phyloP scores from a whole-genome alignment of 2,329 filamentous ascomycete genomes.

The Didymellaceae sp. region DNA sequence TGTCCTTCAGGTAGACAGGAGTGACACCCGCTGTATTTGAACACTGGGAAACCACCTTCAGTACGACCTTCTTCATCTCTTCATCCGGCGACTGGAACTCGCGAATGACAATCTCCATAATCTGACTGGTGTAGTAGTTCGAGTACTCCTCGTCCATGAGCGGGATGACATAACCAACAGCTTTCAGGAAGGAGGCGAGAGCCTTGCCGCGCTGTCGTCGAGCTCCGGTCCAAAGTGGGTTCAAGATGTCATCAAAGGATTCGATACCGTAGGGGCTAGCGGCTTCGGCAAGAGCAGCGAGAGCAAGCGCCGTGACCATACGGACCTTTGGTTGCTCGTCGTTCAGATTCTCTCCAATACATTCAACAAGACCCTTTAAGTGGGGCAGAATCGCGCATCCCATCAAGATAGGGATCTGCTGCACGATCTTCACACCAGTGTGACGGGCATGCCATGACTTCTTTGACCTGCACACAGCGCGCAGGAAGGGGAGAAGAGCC shows the following conservation, averaged over 20 bases:
- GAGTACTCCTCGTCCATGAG: conserved; percentile 99
- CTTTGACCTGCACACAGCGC: conserved; percentile 95
- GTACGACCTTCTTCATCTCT: conserved; percentile 99
- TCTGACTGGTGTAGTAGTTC: conserved; percentile 98
- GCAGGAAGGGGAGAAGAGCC: conserved; percentile 89
- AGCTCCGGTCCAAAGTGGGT: conserved; percentile 95
- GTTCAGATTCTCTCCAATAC: conserved; percentile 92
- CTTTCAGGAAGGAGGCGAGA: conserved; percentile 93
- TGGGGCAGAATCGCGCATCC: conserved; percentile 95
- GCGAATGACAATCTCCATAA: conserved; percentile 96
- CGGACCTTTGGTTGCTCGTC: conserved; percentile 98
- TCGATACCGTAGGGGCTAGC: conserved; percentile 99
- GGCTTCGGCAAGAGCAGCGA: conserved; percentile 92
- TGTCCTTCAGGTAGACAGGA: conserved; percentile 90
- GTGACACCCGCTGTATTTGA: conserved; percentile 94
- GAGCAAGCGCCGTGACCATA: conserved; percentile 92
- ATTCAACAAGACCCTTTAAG: conserved; percentile 93
- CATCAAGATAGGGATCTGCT: conserved; percentile 99
- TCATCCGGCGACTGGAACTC: conserved; percentile 98
- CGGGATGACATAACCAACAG: conserved; percentile 96
- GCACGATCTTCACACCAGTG: conserved; percentile 98
- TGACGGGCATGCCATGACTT: conserved; percentile 99
- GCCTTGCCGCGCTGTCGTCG: conserved; percentile 97
- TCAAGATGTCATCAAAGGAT: conserved; percentile 96
- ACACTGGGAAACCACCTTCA: conserved; percentile 97